Evolutionary conservation across 768 basidiomycete species (phyloP).

Genomic region (Termitomyces sp.): DNA sequence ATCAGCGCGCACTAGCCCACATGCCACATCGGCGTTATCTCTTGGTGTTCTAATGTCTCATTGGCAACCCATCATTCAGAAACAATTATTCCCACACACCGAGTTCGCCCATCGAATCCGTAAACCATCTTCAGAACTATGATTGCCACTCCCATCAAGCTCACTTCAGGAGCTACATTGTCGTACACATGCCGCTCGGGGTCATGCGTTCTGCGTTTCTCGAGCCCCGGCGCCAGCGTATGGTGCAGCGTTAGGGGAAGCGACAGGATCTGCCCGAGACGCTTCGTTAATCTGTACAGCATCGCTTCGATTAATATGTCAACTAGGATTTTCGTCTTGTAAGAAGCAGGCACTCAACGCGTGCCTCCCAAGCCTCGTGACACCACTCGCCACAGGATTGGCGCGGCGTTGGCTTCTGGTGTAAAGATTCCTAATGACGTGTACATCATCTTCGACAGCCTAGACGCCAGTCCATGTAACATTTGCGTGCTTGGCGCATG

Average conservation of each 20-base stretch:
- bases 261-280: slow-evolving; percentile 49
- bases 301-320: slow-evolving; percentile 40
- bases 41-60: slow-evolving; percentile 36
- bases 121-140: slow-evolving; percentile 83
- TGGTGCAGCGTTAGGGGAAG: slow-evolving; percentile 60
- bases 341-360: slow-evolving; percentile 49
- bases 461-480: slow-evolving; percentile 59
- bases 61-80: slow-evolving; percentile 29
- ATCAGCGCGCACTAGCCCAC: slow-evolving; percentile 47
- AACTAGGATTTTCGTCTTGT: slow-evolving; percentile 11
- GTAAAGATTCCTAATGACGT: slow-evolving; percentile 52
- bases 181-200: slow-evolving; percentile 51
- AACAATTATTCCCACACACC: slow-evolving; percentile 19
- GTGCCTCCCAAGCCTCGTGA: slow-evolving; percentile 60
- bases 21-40: slow-evolving; percentile 51
- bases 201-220: slow-evolving; percentile 31
- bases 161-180: slow-evolving; percentile 65
- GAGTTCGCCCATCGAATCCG: slow-evolving; percentile 66
- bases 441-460: slow-evolving; percentile 56
- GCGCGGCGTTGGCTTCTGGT: slow-evolving; percentile 74
- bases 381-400: slow-evolving; percentile 74
- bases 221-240: slow-evolving; percentile 42
- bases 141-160: slow-evolving; percentile 54
- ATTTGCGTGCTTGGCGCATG: slow-evolving; percentile 53
- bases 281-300: slow-evolving; percentile 63